Evolutionary conservation across 306 rosid species (phyloP).

Genomic region (Castanea sativa): DNA sequence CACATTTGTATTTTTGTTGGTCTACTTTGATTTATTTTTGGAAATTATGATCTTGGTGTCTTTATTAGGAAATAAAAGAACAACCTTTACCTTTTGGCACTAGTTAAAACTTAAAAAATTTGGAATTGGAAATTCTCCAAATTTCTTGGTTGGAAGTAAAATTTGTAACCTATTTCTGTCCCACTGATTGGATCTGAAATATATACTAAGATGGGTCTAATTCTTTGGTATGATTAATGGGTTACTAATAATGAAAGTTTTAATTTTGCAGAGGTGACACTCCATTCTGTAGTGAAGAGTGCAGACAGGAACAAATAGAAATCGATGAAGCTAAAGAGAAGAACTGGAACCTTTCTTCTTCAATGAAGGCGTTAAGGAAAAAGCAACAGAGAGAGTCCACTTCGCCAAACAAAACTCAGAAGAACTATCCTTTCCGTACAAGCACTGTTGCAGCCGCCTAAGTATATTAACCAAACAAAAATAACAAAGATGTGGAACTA

Average conservation of each 20-base stretch:
- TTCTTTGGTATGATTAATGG: no score
- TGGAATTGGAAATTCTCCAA: no score
- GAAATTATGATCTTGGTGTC: not conserved
- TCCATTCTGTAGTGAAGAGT: conserved; percentile 92
- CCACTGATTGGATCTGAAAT: no score
- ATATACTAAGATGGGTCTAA: no score
- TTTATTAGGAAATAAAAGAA: not conserved
- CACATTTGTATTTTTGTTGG: not conserved
- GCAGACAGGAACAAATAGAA: conserved; percentile 83
- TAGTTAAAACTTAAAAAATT: no score
- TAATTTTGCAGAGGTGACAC: conserved; percentile 73
- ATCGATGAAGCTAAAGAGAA: conserved; percentile 72
- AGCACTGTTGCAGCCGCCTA: conserved; percentile 86
- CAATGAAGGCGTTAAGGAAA: conserved; percentile 65
- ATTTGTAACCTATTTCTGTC: not conserved
- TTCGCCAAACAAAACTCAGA: conserved; percentile 52
- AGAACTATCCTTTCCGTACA: conserved; percentile 51
- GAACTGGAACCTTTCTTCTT: conserved; percentile 56
- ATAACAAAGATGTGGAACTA: not conserved
- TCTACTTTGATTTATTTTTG: no score
- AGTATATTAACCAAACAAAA: not conserved
- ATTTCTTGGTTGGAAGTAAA: not conserved
- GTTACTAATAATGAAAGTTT: conserved; percentile 11
- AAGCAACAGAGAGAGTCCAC: conserved; percentile 65
- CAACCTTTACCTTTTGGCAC: not conserved